These are phyloP conservation scores for Lactifluus piperatus DNA, from an alignment of 768 basidiomycete genomes.

Conservation along the genomic window DNA sequence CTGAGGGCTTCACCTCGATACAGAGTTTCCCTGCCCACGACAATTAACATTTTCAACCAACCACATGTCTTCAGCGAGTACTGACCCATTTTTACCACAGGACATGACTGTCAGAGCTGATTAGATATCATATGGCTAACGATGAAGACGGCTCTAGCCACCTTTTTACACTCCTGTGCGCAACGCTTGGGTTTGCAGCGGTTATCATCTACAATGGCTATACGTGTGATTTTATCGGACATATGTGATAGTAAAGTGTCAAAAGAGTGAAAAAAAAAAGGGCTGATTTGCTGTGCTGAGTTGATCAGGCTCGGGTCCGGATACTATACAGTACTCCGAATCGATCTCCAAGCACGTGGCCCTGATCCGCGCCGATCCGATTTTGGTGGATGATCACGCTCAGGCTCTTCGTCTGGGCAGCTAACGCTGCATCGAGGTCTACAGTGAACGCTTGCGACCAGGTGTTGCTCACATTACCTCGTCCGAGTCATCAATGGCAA, in stretches of 20 bases:
- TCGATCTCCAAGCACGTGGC: neutral
- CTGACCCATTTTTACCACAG: conserved; percentile 94
- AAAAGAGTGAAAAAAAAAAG: neutral
- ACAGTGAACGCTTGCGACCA: neutral
- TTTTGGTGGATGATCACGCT: too few species aligned
- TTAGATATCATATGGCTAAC: conserved; percentile 5
- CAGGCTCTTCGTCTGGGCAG: neutral
- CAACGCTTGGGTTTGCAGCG: conserved; percentile 95
- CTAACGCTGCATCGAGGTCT: too few species aligned
- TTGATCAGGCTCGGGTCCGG: too few species aligned
- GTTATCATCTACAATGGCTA: conserved; percentile 89
- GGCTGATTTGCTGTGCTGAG: neutral
- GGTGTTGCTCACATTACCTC: neutral
- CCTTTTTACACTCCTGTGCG: conserved; percentile 98
- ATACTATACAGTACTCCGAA: too few species aligned
- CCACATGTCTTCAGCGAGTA: conserved; percentile 4
- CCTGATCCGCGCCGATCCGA: conserved; percentile 1
- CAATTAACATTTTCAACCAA: too few species aligned
- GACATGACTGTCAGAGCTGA: conserved; percentile 59
- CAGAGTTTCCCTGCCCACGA: too few species aligned
- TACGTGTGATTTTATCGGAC: conserved; percentile 96
- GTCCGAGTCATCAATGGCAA: neutral
- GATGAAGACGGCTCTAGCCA: conserved; percentile 25
- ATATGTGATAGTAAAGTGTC: conserved; percentile 31
- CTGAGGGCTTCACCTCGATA: too few species aligned